Evolutionary conservation across 2,329 filamentous ascomycete genomes (phyloP).

Genomic region (Geosmithia morbida): DNA sequence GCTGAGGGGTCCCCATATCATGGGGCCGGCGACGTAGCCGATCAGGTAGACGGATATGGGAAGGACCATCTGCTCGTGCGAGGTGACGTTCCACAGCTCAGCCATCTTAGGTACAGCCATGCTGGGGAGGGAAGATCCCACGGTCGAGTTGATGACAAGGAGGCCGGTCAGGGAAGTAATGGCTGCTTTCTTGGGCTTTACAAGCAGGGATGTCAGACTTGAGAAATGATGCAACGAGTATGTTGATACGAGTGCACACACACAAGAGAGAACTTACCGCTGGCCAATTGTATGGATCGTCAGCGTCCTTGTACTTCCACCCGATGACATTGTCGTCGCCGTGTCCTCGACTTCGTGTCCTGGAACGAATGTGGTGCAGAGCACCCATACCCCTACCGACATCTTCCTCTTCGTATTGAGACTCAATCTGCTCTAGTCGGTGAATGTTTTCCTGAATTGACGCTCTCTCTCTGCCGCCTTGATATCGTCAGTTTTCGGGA

Average conservation of each 20-base stretch:
- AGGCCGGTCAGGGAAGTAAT: constrained; percentile 41
- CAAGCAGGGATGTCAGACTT: background rate
- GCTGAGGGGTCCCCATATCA: constrained; percentile 50
- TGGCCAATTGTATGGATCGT: constrained; percentile 40
- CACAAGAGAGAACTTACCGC: constrained; percentile 10
- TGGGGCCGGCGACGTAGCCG: constrained; percentile 46
- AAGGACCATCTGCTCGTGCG: constrained; percentile 28
- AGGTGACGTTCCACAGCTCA: constrained; percentile 39
- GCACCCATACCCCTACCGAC: constrained; percentile 18
- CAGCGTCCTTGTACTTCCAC: constrained; percentile 31
- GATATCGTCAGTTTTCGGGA: background rate
- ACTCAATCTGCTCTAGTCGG: constrained; percentile 22
- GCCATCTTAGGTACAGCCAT: constrained; percentile 46
- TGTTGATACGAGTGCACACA: background rate
- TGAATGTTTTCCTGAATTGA: constrained; percentile 10
- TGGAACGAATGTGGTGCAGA: constrained; percentile 18
- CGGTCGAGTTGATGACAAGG: constrained; percentile 52
- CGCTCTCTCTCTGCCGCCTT: constrained; percentile 8
- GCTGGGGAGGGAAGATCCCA: constrained; percentile 49
- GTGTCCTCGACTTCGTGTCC: constrained; percentile 13
- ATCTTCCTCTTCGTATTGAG: constrained; percentile 25
- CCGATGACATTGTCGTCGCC: constrained; percentile 20
- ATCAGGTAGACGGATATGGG: constrained; percentile 51
- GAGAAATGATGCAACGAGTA: no score
- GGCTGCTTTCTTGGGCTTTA: constrained; percentile 34